These are phyloP conservation scores for Globisporangium barbulae DNA, from an alignment of 352 stramenopile species.

Conservation along the genomic window DNA sequence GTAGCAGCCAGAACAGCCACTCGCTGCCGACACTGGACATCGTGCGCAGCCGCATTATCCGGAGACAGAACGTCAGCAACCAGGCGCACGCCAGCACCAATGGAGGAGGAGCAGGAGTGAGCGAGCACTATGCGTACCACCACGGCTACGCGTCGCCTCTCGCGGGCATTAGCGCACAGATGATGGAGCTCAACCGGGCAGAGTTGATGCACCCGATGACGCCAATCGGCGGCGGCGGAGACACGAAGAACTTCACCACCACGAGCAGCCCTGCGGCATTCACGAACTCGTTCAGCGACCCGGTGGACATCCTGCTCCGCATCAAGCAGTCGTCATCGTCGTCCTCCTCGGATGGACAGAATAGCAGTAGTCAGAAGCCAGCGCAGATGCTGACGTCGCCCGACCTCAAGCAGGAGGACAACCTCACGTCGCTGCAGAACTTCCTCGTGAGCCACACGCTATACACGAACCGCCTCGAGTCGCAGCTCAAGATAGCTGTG, in stretches of 20 bases:
- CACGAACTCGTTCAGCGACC: slow-evolving; percentile 64
- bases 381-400: slow-evolving; percentile 18
- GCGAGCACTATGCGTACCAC: slow-evolving; percentile 24
- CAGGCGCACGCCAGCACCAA: slow-evolving; percentile 9
- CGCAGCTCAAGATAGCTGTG: slow-evolving; percentile 57
- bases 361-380: slow-evolving; percentile 13
- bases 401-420: slow-evolving; percentile 35
- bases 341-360: slow-evolving; percentile 19
- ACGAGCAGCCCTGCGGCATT: slow-evolving; percentile 25
- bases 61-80: slow-evolving; percentile 36
- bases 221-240: slow-evolving; percentile 11
- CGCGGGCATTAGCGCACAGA: slow-evolving; percentile 3
- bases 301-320: slow-evolving; percentile 68
- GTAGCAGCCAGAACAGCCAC: slow-evolving; percentile 19
- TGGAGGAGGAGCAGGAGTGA: slow-evolving; percentile 21
- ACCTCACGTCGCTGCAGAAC: slow-evolving; percentile 61
- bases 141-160: slow-evolving; percentile 18
- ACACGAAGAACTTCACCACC: slow-evolving; percentile 10
- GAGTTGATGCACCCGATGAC: slow-evolving; percentile 24
- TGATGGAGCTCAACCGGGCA: slow-evolving; percentile 23
- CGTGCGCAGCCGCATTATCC: slow-evolving; percentile 63
- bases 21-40: slow-evolving; percentile 57
- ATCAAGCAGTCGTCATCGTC: slow-evolving; percentile 67
- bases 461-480: slow-evolving; percentile 74
- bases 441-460: slow-evolving; percentile 63